These are phyloP conservation scores for Trifolium dubium DNA, from an alignment of 306 rosid species.

Conservation along the genomic window DNA sequence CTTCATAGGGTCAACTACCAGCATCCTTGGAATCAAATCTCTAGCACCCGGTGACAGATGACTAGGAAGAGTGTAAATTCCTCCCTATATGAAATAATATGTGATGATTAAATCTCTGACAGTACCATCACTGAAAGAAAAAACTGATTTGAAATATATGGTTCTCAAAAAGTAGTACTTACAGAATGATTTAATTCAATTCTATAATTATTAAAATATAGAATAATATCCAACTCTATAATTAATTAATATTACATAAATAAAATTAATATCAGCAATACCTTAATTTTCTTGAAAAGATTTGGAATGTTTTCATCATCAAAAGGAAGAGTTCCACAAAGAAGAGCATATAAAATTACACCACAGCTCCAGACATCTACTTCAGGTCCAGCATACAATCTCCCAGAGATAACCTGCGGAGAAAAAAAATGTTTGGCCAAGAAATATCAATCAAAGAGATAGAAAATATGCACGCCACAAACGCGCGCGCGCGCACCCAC, in stretches of 20 bases:
- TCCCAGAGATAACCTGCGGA: conserved; percentile 56
- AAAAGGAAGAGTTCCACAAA: conserved; percentile 93
- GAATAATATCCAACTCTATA: too few species aligned
- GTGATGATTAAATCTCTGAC: conserved; percentile 6
- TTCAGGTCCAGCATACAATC: conserved; percentile 59
- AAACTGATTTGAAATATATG: conserved; percentile 27
- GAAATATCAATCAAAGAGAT: conserved; percentile 23
- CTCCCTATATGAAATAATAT: conserved; percentile 63
- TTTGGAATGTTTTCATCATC: conserved; percentile 85
- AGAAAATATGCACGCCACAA: background rate
- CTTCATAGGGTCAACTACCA: conserved; percentile 89
- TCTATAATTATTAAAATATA: too few species aligned
- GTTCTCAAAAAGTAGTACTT: conserved; percentile 17
- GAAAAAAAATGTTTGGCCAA: conserved; percentile 28
- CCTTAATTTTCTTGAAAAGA: conserved; percentile 83
- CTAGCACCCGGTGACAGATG: conserved; percentile 88
- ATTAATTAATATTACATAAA: too few species aligned
- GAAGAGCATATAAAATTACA: conserved; percentile 91
- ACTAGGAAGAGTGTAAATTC: conserved; percentile 90
- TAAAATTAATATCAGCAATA: background rate
- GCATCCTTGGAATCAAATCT: conserved; percentile 88
- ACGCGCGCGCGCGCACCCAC: too few species aligned
- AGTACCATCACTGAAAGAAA: conserved; percentile 7
- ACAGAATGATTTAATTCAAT: conserved; percentile 18
- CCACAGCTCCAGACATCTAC: conserved; percentile 73